Percentiles rank a stretch among this genome's conserved stretches.
These are phyloP conservation scores for Tuber microsphaerosporum DNA, from an alignment of 495 filamentous ascomycete genomes.

Conservation along the genomic window DNA sequence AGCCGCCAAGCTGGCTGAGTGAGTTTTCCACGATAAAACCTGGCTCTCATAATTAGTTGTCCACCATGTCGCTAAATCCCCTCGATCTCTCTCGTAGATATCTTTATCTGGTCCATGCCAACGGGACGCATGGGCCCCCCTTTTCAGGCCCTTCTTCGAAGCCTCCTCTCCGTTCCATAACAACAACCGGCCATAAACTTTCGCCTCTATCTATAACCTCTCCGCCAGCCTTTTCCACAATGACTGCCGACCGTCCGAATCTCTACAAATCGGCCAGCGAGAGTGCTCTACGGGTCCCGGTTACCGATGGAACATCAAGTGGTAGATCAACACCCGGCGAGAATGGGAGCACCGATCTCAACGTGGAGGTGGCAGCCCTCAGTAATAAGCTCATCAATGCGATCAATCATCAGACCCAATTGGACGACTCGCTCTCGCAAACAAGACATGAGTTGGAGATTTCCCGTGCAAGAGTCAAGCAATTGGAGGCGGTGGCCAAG, in stretches of 20 bases:
- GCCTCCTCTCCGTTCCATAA: slow-evolving; percentile 31
- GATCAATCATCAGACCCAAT: slow-evolving; percentile 89
- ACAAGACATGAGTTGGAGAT: slow-evolving; percentile 76
- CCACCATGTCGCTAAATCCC: slow-evolving; percentile 2
- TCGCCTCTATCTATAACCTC: slow-evolving; percentile 24
- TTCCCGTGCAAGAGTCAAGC: slow-evolving; percentile 59
- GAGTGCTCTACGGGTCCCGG: slow-evolving; percentile 19
- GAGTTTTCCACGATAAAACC: slow-evolving; percentile 4
- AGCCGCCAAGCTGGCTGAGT: slow-evolving; percentile 23
- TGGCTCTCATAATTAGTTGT: not conserved
- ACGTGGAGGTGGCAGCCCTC: slow-evolving; percentile 78
- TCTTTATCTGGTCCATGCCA: slow-evolving; percentile 39
- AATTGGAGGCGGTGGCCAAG: slow-evolving; percentile 61
- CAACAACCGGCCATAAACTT: slow-evolving; percentile 28
- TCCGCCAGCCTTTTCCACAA: slow-evolving; percentile 38
- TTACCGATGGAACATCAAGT: not conserved
- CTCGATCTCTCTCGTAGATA: slow-evolving; percentile 15
- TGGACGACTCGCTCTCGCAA: slow-evolving; percentile 79
- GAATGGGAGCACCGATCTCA: slow-evolving; percentile 55
- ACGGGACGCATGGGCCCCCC: slow-evolving; percentile 36
- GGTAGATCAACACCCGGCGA: not conserved
- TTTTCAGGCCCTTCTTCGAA: slow-evolving; percentile 29
- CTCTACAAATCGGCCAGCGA: slow-evolving; percentile 31
- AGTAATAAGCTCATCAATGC: slow-evolving; percentile 94
- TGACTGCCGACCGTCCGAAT: slow-evolving; percentile 33